phyloP scores from a whole-genome alignment of 441 rosid genomes.

The Raphanus hybrid region DNA sequence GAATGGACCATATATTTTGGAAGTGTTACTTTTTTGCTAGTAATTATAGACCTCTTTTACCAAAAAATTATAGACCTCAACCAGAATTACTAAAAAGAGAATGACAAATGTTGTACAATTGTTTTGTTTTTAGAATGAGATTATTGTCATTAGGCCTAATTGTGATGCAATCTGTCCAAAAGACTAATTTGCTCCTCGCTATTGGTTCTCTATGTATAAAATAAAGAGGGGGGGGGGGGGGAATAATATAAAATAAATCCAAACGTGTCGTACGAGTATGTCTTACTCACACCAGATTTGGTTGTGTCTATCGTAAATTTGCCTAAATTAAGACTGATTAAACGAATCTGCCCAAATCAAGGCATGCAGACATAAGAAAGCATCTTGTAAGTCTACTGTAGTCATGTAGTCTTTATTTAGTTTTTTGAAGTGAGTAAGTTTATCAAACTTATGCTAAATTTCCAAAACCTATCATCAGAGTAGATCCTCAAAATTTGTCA shows the following conservation, averaged over 20 bases:
- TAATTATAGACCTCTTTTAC: constrained; percentile 1
- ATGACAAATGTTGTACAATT: constrained; percentile 5
- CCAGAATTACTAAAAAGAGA: constrained; percentile 7
- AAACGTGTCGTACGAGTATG: background rate
- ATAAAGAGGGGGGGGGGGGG: too few species aligned
- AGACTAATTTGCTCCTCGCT: background rate
- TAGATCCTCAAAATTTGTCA: background rate
- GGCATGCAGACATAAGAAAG: background rate
- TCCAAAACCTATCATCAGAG: background rate
- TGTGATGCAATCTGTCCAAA: constrained; percentile 10
- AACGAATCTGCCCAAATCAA: background rate
- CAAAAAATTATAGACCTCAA: background rate
- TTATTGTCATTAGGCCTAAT: constrained; percentile 3
- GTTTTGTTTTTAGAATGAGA: background rate
- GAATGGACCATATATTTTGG: constrained; percentile 13
- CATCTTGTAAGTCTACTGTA: background rate
- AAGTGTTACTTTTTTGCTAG: constrained; percentile 3
- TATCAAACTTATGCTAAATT: background rate
- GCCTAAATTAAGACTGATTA: background rate
- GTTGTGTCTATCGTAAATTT: background rate
- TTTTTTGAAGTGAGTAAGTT: background rate
- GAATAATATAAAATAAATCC: too few species aligned
- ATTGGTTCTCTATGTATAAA: background rate
- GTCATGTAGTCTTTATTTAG: background rate
- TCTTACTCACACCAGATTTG: background rate